phyloP scores from a whole-genome alignment of 192 early-diverging fungal species.

The Backusella circina region DNA sequence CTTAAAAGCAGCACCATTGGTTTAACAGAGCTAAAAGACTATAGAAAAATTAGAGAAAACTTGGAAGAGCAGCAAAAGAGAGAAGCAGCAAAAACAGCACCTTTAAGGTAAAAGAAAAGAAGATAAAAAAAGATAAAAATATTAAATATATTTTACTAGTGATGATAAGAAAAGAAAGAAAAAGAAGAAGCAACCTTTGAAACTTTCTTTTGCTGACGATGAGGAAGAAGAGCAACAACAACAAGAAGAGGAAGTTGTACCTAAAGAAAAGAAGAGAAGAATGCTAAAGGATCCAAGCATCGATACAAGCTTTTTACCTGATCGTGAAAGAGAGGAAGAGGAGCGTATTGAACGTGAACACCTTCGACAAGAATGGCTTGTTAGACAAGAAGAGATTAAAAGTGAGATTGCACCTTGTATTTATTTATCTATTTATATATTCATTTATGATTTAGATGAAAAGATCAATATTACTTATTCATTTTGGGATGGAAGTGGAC shows the following conservation, averaged over 20 bases:
- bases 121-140: background rate
- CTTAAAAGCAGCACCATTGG: constrained; percentile 90
- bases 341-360: constrained; percentile 72
- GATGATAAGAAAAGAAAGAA: constrained; percentile 61
- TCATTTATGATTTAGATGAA: constrained; percentile 48
- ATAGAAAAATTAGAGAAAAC: constrained; percentile 77
- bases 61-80: constrained; percentile 80
- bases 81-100: constrained; percentile 61
- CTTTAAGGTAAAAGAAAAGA: constrained; percentile 27
- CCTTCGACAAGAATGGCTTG: constrained; percentile 79
- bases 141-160: constrained; percentile 16
- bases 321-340: constrained; percentile 78
- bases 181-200: constrained; percentile 59
- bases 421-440: background rate
- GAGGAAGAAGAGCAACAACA: constrained; percentile 52
- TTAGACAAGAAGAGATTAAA: constrained; percentile 81
- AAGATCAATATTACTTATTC: constrained; percentile 84
- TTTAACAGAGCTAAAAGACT: constrained; percentile 85
- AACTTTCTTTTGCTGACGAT: constrained; percentile 75
- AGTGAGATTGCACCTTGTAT: constrained; percentile 14
- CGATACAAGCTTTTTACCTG: constrained; percentile 91
- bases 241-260: constrained; percentile 28
- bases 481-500: constrained; percentile 97
- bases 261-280: constrained; percentile 40
- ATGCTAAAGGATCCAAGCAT: constrained; percentile 83